Conservation (phyloP, 345 rosid species). For the Citrus sp. region DNA sequence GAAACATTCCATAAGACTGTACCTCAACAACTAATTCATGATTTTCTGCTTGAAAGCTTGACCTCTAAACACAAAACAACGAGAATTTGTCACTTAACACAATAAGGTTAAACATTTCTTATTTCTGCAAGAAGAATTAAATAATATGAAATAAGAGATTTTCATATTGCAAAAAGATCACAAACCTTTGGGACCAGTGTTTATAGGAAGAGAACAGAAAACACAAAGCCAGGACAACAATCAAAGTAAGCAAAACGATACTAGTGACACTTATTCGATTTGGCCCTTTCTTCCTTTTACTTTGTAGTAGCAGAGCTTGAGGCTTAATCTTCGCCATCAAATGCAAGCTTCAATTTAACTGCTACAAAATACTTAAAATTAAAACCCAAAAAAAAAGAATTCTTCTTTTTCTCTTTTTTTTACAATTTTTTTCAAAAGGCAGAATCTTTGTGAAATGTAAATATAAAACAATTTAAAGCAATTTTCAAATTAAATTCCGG, state of each 20-base stretch:
- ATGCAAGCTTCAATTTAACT: conserved; percentile 23
- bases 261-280: conserved; percentile 50
- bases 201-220: conserved; percentile 57
- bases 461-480: not conserved
- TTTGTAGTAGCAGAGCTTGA: conserved; percentile 64
- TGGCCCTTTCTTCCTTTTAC: conserved; percentile 77
- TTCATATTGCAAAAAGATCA: not conserved
- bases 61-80: conserved; percentile 43
- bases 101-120: not conserved
- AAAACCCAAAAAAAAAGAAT: too few relatives aligned
- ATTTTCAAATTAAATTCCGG: not conserved
- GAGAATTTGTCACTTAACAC: not conserved
- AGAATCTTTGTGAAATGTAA: not conserved
- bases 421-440: not conserved
- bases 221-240: conserved; percentile 40
- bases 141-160: not conserved
- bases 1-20: not conserved
- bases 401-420: not conserved
- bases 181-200: conserved; percentile 60
- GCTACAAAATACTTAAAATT: not conserved
- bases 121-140: not conserved
- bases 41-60: conserved; percentile 37
- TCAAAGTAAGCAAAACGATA: conserved; percentile 40
- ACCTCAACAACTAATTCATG: conserved; percentile 50
- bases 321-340: conserved; percentile 80